phyloP scores from a whole-genome alignment of 495 filamentous ascomycete species.

The Clohesyomyces aquaticus region DNA sequence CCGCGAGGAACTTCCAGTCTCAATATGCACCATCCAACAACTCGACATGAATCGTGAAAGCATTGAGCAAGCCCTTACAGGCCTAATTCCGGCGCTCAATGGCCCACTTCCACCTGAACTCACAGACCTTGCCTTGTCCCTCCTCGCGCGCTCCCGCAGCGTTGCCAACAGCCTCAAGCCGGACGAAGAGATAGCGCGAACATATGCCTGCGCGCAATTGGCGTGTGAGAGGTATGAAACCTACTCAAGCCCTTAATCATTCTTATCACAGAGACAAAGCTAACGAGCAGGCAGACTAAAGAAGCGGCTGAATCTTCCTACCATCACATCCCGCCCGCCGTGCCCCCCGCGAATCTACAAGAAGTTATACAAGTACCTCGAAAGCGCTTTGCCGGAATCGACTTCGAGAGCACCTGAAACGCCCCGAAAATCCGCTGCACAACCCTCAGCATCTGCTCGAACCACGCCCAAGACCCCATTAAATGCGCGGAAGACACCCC shows the following conservation, averaged over 20 bases:
- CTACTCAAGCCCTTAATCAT: background rate
- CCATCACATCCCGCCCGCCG: slow-evolving; percentile 77
- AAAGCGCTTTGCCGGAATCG: slow-evolving; percentile 64
- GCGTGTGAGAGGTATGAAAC: slow-evolving; percentile 75
- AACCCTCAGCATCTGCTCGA: slow-evolving; percentile 8
- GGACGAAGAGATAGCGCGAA: slow-evolving; percentile 85
- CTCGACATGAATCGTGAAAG: slow-evolving; percentile 75
- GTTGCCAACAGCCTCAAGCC: slow-evolving; percentile 77
- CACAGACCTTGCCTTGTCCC: slow-evolving; percentile 71
- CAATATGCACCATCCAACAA: too few species aligned
- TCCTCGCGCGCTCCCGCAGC: slow-evolving; percentile 84
- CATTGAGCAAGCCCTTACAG: slow-evolving; percentile 72
- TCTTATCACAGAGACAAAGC: too few species aligned
- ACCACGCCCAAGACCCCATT: slow-evolving; percentile 38
- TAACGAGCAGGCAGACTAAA: slow-evolving; percentile 63
- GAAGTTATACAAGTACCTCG: slow-evolving; percentile 79
- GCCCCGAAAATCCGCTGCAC: slow-evolving; percentile 16
- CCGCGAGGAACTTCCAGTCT: too few species aligned
- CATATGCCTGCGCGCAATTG: slow-evolving; percentile 88
- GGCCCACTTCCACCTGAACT: slow-evolving; percentile 74
- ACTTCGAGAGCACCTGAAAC: slow-evolving; percentile 25
- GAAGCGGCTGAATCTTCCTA: slow-evolving; percentile 79
- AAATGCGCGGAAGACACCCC: slow-evolving; percentile 25
- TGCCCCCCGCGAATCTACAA: slow-evolving; percentile 82
- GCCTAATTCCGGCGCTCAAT: slow-evolving; percentile 76